Evolutionary conservation across 2,329 filamentous ascomycete genomes (phyloP).

Genomic region (Calonectria henricotiae): DNA sequence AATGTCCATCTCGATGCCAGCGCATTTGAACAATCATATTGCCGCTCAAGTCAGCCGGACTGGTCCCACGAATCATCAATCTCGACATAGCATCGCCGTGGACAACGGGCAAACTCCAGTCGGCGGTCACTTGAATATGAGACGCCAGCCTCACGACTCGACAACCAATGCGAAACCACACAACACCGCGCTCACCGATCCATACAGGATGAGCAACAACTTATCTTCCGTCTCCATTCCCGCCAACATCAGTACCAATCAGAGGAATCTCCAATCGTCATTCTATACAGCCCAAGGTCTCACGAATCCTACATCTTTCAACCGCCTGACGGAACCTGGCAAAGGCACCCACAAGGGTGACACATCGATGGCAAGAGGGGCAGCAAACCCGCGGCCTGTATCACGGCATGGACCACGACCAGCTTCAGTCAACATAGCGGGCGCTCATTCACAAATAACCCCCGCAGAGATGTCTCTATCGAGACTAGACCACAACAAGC

Average conservation of each 20-base stretch:
- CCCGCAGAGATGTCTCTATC: not conserved
- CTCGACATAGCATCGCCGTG: not conserved
- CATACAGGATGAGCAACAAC: not conserved
- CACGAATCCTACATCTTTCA: not conserved
- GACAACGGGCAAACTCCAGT: not conserved
- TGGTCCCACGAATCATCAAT: not conserved
- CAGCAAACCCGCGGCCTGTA: not conserved
- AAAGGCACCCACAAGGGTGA: not conserved
- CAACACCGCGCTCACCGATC: not conserved
- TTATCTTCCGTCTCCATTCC: not conserved
- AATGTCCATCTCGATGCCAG: not conserved
- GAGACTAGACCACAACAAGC: not conserved
- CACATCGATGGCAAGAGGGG: not conserved
- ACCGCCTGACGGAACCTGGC: not conserved
- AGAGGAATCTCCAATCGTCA: not conserved
- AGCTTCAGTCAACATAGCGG: not conserved
- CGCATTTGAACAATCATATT: not conserved
- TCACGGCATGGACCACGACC: not conserved
- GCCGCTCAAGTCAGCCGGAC: not conserved
- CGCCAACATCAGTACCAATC: not conserved
- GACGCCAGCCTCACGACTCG: not conserved
- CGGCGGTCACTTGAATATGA: slow-evolving; percentile 2
- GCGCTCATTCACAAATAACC: not conserved
- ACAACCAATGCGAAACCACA: not conserved
- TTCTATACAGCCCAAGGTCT: not conserved